Evolutionary conservation across 1,284 basidiomycete genomes (phyloP).

Genomic region (Pseudozyma pruni): DNA sequence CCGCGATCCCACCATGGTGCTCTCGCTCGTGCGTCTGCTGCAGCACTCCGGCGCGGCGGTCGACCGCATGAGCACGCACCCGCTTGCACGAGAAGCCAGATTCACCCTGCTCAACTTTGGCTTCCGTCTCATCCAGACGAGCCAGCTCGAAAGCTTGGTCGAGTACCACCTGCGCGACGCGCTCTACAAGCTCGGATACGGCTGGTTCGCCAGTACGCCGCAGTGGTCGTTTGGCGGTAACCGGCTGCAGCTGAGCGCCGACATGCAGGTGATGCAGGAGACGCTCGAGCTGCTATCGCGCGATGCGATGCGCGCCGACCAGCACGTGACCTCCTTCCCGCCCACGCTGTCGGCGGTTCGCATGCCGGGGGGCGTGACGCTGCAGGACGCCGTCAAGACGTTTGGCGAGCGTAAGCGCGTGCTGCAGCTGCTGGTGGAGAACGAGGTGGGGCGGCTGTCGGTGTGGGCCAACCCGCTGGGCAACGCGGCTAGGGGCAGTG

Average conservation of each 20-base stretch:
- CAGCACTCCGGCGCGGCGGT: conserved; percentile 71
- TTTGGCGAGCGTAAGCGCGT: conserved; percentile 48
- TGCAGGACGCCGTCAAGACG: conserved; percentile 39
- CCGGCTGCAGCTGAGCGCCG: conserved; percentile 86
- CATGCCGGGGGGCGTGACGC: conserved; percentile 47
- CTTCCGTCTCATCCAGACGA: conserved; percentile 89
- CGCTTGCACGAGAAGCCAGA: conserved; percentile 86
- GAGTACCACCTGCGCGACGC: conserved; percentile 81
- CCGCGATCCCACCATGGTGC: conserved; percentile 83
- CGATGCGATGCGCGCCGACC: conserved; percentile 75
- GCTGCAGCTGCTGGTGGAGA: conserved; percentile 84
- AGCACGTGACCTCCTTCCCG: conserved; percentile 53
- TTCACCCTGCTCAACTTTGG: conserved; percentile 91
- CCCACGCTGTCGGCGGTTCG: conserved; percentile 43
- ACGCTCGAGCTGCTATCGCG: conserved; percentile 80
- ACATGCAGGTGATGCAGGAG: conserved; percentile 86
- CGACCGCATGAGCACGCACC: conserved; percentile 79
- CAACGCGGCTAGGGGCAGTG: conserved; percentile 73
- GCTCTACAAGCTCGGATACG: conserved; percentile 82
- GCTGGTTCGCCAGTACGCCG: conserved; percentile 79
- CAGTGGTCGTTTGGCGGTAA: conserved; percentile 91
- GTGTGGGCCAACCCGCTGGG: conserved; percentile 92
- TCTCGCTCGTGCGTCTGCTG: conserved; percentile 84
- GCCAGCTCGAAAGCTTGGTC: conserved; percentile 83
- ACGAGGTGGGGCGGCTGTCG: conserved; percentile 83